Base-by-base conservation (phyloP, 169 alveolate genomes). In the Plasmodium blacklocki region DNA sequence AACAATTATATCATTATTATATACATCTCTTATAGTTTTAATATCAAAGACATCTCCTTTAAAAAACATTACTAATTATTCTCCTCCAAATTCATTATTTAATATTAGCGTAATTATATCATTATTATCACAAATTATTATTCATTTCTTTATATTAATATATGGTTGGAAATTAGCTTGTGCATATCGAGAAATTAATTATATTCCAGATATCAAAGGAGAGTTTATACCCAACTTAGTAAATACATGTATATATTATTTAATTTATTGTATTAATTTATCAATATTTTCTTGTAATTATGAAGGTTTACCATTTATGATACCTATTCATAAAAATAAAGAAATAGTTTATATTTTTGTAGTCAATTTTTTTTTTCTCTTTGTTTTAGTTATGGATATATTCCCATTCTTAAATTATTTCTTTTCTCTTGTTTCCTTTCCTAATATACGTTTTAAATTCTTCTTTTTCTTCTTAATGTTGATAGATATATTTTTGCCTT, bases 251-350 rank as follows among this genome's bases (percentile, higher is more conserved):
- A 93, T 96, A 72, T 96, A 86, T 88, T 94, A 95, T 90, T 88
- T 94, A 58, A 89, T 94, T 59, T 95, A 95, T 91, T 92, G 93
- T 39, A 88, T 94, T 75, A 97, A 95, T 88, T 67, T 95, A 45
- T 86, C 97, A 19, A 92, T 96, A 43, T 96, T 96, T 89, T 91
- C 95, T 1, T 89, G 96, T 66, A 96, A 96, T 93, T 96, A 96
- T 88, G 96, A 93, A 66, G 98, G 97, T n/a, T 91, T 95, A 49
- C 98, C 98, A 8, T 96, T 94, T 64, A 94, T 95, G 94, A 86
- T 67, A 56, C 96, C 98, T 1, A 64, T 96, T 66, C 73, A 72
- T 49, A 93, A 94, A 26, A 95, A 95, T 88, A 91, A 89, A 83
- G 91, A 83, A 21, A 68, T 83, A 32, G 74, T 83, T 23, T 83